Evolutionary conservation across 106 monocot genomes (phyloP).

Genomic region (Acorus gramineus): DNA sequence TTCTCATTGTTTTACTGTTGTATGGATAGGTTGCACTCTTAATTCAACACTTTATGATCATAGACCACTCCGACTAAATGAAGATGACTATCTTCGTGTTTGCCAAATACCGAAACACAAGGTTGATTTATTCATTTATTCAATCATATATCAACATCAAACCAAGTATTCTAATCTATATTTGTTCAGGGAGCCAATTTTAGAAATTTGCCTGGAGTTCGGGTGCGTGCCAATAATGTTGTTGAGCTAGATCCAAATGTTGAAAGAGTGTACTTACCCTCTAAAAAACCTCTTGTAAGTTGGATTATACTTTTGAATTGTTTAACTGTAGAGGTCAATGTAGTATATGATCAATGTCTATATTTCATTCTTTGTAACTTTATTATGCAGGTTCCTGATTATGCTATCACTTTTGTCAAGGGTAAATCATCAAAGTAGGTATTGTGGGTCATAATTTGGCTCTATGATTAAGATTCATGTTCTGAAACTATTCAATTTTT

Average conservation of each 20-base stretch:
- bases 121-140: slow-evolving; percentile 1
- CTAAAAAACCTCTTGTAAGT: slow-evolving; percentile 21
- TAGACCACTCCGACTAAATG: slow-evolving; percentile 12
- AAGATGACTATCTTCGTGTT: slow-evolving; percentile 22
- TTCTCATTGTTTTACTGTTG: no score
- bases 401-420: slow-evolving; percentile 40
- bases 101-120: slow-evolving; percentile 17
- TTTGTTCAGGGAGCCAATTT: slow-evolving; percentile 20
- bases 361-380: not conserved
- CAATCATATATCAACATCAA: no score
- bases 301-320: not conserved
- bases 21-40: no score
- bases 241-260: slow-evolving; percentile 12
- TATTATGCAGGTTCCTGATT: slow-evolving; percentile 37
- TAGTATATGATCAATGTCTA: not conserved
- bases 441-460: not conserved
- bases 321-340: not conserved
- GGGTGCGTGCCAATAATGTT: slow-evolving; percentile 14
- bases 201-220: slow-evolving; percentile 17
- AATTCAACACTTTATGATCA: slow-evolving; percentile 16
- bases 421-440: slow-evolving; percentile 60
- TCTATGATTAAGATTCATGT: no score
- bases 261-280: slow-evolving; percentile 7
- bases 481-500: not conserved
- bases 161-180: not conserved